Conservation (phyloP, 176 grass and related monocot genomes). For the Avena eriantha region DNA sequence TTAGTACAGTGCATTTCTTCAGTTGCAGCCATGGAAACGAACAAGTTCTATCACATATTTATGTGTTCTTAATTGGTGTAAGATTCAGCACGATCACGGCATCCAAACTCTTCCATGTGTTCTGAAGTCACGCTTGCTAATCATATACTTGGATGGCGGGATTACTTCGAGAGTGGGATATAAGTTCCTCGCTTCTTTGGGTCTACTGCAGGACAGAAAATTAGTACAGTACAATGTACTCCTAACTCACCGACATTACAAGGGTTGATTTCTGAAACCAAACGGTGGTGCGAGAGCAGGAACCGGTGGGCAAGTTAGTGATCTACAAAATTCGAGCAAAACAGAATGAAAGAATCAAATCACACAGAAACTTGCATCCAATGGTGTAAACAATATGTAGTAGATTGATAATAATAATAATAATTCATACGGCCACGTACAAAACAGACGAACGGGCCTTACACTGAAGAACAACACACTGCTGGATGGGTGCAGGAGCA, state of each 20-base stretch:
- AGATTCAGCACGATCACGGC: not conserved
- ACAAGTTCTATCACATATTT: not conserved
- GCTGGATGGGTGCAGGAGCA: not conserved
- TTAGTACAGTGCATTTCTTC: not conserved
- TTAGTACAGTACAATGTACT: not conserved
- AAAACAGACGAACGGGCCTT: not conserved
- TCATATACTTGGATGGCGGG: not conserved
- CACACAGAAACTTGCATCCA: not conserved
- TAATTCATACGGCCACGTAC: not conserved
- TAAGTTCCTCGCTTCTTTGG: too few relatives aligned
- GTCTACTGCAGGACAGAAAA: too few relatives aligned
- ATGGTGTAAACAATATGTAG: not conserved
- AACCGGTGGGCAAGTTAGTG: not conserved
- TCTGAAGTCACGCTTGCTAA: not conserved
- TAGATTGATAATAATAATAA: not conserved
- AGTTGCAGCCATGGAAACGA: not conserved
- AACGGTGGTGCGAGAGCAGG: not conserved
- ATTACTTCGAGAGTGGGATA: not conserved
- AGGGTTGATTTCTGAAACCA: not conserved
- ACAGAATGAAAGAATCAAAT: not conserved
- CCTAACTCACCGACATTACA: not conserved
- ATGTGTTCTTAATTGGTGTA: not conserved
- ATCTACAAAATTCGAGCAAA: not conserved
- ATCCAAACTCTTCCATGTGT: not conserved
- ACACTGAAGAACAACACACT: conserved; percentile 1